Percentiles rank a stretch among this genome's conserved stretches.
phyloP scores from a whole-genome alignment of 441 rosid species.

The Bruguiera hainesii region DNA sequence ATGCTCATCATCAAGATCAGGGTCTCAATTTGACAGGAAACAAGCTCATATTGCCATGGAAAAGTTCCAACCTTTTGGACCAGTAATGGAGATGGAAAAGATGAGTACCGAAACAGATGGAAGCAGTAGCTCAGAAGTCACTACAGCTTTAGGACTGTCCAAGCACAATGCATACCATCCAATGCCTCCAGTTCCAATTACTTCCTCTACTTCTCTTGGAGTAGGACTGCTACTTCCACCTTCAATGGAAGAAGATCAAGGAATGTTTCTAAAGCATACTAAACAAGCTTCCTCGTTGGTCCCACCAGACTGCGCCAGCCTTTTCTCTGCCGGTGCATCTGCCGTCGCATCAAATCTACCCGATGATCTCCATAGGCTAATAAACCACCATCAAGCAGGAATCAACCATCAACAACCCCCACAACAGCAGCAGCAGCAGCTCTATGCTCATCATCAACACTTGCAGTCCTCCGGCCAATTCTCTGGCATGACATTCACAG shows the following conservation, averaged over 20 bases:
- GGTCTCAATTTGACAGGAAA: constrained; percentile 33
- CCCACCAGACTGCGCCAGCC: constrained; percentile 33
- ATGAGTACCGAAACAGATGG: constrained; percentile 46
- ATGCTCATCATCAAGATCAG: constrained; percentile 22
- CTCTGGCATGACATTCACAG: constrained; percentile 17
- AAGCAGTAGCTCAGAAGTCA: constrained; percentile 61
- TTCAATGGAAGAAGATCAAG: constrained; percentile 33
- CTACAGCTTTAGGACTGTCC: constrained; percentile 59
- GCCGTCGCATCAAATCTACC: constrained; percentile 29
- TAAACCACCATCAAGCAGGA: constrained; percentile 56
- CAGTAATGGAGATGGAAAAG: constrained; percentile 35
- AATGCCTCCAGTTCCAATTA: constrained; percentile 25
- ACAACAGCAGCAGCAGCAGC: constrained; percentile 38
- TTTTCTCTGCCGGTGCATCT: constrained; percentile 29
- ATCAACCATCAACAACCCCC: constrained; percentile 28
- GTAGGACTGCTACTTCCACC: constrained; percentile 18
- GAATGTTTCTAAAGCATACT: constrained; percentile 29
- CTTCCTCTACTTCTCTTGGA: constrained; percentile 26
- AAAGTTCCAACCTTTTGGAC: constrained; percentile 27
- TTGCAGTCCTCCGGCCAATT: constrained; percentile 24
- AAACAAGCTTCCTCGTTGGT: constrained; percentile 24
- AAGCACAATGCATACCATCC: constrained; percentile 52
- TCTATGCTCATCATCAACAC: constrained; percentile 30
- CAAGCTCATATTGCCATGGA: constrained; percentile 21
- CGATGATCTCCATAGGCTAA: constrained; percentile 80